phyloP scores from a whole-genome alignment of 371 early-diverging fungal genomes.

The Gilbertella persicaria region DNA sequence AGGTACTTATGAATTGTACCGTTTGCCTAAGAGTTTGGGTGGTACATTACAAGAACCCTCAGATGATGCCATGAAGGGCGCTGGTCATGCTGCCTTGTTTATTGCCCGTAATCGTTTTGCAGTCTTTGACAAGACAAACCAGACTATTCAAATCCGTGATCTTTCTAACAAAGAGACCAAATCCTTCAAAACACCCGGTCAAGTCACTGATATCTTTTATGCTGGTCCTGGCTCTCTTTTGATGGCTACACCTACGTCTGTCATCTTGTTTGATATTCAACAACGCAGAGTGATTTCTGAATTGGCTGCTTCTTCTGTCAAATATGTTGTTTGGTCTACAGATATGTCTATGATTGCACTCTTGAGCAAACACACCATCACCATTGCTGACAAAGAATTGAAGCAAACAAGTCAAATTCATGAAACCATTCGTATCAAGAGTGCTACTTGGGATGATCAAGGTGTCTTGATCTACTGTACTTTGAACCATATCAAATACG shows the following conservation, averaged over 20 bases:
- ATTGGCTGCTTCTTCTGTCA: conserved; percentile 75
- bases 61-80: conserved; percentile 72
- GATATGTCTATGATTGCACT: conserved; percentile 89
- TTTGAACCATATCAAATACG: conserved; percentile 98
- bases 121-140: conserved; percentile 81
- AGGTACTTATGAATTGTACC: conserved; percentile 86
- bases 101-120: conserved; percentile 96
- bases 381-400: conserved; percentile 83
- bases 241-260: conserved; percentile 79
- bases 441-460: conserved; percentile 92
- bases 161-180: conserved; percentile 86
- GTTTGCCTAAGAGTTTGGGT: conserved; percentile 71
- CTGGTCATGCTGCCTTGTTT: conserved; percentile 85
- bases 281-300: conserved; percentile 75
- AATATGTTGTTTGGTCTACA: conserved; percentile 89
- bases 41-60: conserved; percentile 69
- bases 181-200: conserved; percentile 78
- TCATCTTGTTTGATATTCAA: conserved; percentile 90
- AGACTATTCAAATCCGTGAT: conserved; percentile 79
- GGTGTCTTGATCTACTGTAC: conserved; percentile 97
- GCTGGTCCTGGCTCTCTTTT: conserved; percentile 85
- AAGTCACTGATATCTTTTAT: conserved; percentile 82
- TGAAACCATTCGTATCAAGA: conserved; percentile 97
- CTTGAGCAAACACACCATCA: conserved; percentile 91
- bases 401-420: conserved; percentile 86